Conservation (phyloP, 371 early-diverging fungal species). For the Mucor circinelloides region DNA sequence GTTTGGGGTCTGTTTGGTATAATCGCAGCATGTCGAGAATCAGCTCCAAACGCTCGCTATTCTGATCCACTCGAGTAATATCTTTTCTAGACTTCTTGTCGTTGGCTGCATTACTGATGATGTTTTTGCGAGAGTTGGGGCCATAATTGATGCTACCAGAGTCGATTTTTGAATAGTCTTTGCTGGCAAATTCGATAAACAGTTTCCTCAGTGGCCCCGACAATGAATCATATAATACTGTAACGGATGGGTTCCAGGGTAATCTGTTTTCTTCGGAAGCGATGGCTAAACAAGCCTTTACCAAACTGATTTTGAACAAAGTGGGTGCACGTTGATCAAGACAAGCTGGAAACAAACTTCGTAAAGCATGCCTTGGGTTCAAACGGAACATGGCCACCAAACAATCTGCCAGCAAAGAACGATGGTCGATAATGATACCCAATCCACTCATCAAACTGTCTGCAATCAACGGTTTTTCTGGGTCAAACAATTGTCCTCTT, state of each 20-base stretch:
- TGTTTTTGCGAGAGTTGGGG: constrained; percentile 20
- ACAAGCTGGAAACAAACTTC: constrained; percentile 70
- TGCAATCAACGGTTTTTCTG: constrained; percentile 55
- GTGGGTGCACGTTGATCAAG: constrained; percentile 69
- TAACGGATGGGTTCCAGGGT: constrained; percentile 78
- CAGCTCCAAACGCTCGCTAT: constrained; percentile 70
- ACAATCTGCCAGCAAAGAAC: constrained; percentile 71
- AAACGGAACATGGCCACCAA: constrained; percentile 76
- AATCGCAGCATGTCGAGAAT: constrained; percentile 72
- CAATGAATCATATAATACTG: constrained; percentile 65
- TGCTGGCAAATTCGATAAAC: constrained; percentile 62
- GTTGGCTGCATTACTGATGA: constrained; percentile 20
- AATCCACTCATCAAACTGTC: constrained; percentile 64
- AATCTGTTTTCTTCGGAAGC: constrained; percentile 66
- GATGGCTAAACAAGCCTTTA: constrained; percentile 75
- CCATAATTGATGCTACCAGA: constrained; percentile 12
- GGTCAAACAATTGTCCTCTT: constrained; percentile 70
- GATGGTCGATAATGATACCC: constrained; percentile 57
- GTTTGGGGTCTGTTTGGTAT: constrained; percentile 72
- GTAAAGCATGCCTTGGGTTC: constrained; percentile 70
- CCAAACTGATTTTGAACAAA: constrained; percentile 74
- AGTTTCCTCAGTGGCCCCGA: constrained; percentile 70
- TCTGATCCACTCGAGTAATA: constrained; percentile 45
- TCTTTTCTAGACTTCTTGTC: constrained; percentile 52
- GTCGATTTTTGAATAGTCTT: constrained; percentile 42